These are phyloP conservation scores for Chernovozyma aurita DNA, from an alignment of 1,139 yeast species.

Conservation along the genomic window DNA sequence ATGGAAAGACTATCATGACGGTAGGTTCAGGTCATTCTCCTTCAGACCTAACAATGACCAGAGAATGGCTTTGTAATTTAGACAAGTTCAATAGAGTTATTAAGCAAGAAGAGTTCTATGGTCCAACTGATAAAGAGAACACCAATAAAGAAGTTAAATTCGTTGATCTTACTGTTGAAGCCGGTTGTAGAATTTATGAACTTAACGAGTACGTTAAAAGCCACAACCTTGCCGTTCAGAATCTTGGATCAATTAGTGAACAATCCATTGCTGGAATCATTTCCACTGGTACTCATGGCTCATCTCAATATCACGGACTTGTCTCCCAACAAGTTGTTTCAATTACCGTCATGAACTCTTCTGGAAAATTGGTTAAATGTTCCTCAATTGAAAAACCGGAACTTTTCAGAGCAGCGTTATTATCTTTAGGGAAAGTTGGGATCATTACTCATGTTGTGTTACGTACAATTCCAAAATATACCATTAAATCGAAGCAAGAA, in stretches of 20 bases:
- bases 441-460: slow-evolving; percentile 84
- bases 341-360: slow-evolving; percentile 65
- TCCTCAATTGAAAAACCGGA: slow-evolving; percentile 66
- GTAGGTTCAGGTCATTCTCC: slow-evolving; percentile 98
- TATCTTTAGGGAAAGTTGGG: slow-evolving; percentile 90
- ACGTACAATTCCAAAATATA: slow-evolving; percentile 79
- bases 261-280: slow-evolving; percentile 93
- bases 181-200: slow-evolving; percentile 81
- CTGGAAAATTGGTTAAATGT: slow-evolving; percentile 67
- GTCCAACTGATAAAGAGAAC: slow-evolving; percentile 30
- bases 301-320: slow-evolving; percentile 87
- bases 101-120: slow-evolving; percentile 33
- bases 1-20: slow-evolving; percentile 67
- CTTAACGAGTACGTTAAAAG: slow-evolving; percentile 62
- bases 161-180: slow-evolving; percentile 90
- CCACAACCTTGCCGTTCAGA: slow-evolving; percentile 77
- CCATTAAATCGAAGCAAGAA: slow-evolving; percentile 77
- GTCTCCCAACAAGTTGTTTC: slow-evolving; percentile 85
- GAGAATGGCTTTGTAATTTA: slow-evolving; percentile 83
- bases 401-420: slow-evolving; percentile 75
- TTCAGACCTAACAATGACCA: slow-evolving; percentile 82
- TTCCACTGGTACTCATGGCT: slow-evolving; percentile 96
- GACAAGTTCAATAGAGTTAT: slow-evolving; percentile 65
- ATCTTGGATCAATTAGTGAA: slow-evolving; percentile 89
- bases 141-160: slow-evolving; percentile 47